Evolutionary conservation across 2,329 filamentous ascomycete species (phyloP).

Genomic region (Triangularia setosa): DNA sequence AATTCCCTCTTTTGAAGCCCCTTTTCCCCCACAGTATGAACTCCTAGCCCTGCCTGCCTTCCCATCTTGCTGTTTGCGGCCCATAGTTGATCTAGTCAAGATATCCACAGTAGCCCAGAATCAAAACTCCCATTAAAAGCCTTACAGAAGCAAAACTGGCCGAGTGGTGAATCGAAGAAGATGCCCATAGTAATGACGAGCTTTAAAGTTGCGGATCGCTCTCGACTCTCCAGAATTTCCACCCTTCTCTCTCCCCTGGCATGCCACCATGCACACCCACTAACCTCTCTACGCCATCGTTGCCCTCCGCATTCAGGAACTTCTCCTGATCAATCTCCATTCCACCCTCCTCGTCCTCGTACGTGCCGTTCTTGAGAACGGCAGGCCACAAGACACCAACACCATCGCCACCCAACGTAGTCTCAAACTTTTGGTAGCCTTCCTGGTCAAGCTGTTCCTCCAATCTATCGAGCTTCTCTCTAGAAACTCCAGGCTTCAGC

Average conservation of each 20-base stretch:
- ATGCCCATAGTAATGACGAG: background rate
- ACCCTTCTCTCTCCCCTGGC: constrained; percentile 67
- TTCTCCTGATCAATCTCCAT: constrained; percentile 88
- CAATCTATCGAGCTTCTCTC: constrained; percentile 56
- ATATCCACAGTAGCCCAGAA: background rate
- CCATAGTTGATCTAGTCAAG: background rate
- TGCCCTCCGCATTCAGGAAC: constrained; percentile 77
- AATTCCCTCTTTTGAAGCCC: background rate
- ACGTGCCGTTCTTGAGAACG: constrained; percentile 78
- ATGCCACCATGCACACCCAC: constrained; percentile 73
- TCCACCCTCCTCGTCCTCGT: constrained; percentile 72
- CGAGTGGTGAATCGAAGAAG: constrained; percentile 6
- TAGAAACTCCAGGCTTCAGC: constrained; percentile 62
- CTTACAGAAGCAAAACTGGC: background rate
- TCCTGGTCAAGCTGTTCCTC: constrained; percentile 63
- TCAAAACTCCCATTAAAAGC: background rate
- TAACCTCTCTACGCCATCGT: constrained; percentile 78
- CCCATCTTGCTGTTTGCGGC: background rate
- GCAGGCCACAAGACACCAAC: constrained; percentile 94
- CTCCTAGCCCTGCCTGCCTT: background rate
- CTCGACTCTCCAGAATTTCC: constrained; percentile 80
- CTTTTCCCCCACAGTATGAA: background rate
- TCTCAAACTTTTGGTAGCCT: constrained; percentile 81
- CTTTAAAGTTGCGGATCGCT: constrained; percentile 27
- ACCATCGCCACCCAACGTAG: constrained; percentile 86